phyloP scores from a whole-genome alignment of 139 green algal species.

The Penium margaritaceum region DNA sequence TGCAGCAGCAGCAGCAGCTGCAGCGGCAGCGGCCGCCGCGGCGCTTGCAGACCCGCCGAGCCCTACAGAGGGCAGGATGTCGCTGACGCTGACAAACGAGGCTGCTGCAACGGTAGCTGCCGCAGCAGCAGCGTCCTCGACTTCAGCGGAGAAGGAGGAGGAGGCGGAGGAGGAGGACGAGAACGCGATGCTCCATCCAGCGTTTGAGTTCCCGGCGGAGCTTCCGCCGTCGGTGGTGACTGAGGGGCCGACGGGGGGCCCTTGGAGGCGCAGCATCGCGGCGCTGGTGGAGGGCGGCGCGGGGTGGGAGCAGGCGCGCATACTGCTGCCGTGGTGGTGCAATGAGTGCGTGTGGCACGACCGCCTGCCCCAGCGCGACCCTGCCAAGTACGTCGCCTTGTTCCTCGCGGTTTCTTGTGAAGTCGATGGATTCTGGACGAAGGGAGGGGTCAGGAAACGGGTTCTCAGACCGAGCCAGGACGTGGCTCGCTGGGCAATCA shows the following conservation, averaged over 20 bases:
- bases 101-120: not conserved
- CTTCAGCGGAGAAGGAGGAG: not conserved
- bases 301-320: conserved; percentile 38
- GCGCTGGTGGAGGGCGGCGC: conserved; percentile 50
- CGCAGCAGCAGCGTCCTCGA: no score
- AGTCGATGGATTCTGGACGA: no score
- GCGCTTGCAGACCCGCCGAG: not conserved
- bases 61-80: no score
- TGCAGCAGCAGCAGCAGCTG: not conserved
- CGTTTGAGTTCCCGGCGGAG: conserved; percentile 34
- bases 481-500: no score
- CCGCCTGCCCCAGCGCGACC: conserved; percentile 48
- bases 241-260: conserved; percentile 32
- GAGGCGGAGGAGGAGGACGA: not conserved
- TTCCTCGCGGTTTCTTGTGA: no score
- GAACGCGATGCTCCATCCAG: not conserved
- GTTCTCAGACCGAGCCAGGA: no score
- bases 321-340: conserved; percentile 64
- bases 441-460: no score
- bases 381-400: conserved; percentile 52
- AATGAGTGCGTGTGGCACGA: conserved; percentile 60
- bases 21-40: not conserved
- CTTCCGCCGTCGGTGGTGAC: conserved; percentile 42
- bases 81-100: no score
- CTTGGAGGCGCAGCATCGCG: conserved; percentile 38